phyloP scores from a whole-genome alignment of 768 basidiomycete genomes.

The Pleurotus platypus region DNA sequence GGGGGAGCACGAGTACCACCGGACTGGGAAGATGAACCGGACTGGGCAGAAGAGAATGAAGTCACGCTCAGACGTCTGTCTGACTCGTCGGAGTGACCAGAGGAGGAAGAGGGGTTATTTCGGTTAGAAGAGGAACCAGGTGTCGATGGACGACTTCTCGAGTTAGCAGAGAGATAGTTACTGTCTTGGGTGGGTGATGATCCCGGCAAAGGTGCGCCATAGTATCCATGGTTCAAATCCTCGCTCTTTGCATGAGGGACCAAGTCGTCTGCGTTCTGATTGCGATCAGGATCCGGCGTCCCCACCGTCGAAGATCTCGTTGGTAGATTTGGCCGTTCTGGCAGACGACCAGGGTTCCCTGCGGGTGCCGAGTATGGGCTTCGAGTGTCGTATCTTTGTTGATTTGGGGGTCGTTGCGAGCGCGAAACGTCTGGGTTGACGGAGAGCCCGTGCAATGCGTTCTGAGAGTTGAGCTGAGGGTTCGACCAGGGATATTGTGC shows the following conservation, averaged over 20 bases:
- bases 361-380: constrained; percentile 33
- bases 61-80: constrained; percentile 40
- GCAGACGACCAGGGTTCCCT: constrained; percentile 29
- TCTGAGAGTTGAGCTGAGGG: constrained; percentile 20
- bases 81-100: constrained; percentile 48
- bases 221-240: constrained; percentile 58
- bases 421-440: constrained; percentile 22
- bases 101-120: constrained; percentile 46
- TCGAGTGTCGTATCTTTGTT: constrained; percentile 11
- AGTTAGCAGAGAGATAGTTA: constrained; percentile 43
- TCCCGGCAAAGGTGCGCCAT: constrained; percentile 21
- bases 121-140: constrained; percentile 41
- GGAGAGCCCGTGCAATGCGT: constrained; percentile 16
- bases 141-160: constrained; percentile 53
- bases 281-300: constrained; percentile 51
- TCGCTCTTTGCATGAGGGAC: constrained; percentile 61
- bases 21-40: constrained; percentile 43
- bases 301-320: constrained; percentile 64
- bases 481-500: constrained; percentile 30
- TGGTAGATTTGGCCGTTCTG: constrained; percentile 54
- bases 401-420: constrained; percentile 15
- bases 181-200: constrained; percentile 37
- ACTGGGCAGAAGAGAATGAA: constrained; percentile 53
- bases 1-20: constrained; percentile 40
- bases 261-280: constrained; percentile 29